A percentile compares a stretch with the other conserved stretches of the same genome.
phyloP scores from a whole-genome alignment of 108 stramenopile genomes.

The Nannochloropsis gaditana region DNA sequence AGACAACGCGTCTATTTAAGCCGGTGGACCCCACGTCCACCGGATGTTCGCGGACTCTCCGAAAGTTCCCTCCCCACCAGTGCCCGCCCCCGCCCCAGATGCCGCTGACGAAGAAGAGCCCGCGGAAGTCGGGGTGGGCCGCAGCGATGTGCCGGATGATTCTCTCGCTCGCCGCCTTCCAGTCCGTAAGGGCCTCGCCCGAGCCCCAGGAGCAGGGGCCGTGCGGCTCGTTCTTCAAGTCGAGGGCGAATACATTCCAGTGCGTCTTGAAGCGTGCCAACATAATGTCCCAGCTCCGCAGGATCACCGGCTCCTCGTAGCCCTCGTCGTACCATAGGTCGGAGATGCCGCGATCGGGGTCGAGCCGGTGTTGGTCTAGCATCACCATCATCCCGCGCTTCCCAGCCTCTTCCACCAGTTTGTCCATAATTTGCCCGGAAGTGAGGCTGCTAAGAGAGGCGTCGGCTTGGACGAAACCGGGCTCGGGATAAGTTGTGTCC shows the following conservation, averaged over 20 bases:
- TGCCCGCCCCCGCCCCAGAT: background rate
- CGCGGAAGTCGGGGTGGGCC: background rate
- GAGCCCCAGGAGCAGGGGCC: background rate
- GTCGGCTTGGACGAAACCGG: background rate
- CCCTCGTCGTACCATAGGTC: background rate
- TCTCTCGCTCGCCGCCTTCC: conserved; percentile 16
- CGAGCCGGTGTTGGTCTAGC: background rate
- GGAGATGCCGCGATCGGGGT: background rate
- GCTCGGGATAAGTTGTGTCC: background rate
- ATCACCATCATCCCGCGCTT: background rate
- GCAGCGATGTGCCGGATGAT: background rate
- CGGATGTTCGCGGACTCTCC: background rate
- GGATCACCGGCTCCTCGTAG: background rate
- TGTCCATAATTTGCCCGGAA: background rate
- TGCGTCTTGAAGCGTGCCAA: background rate
- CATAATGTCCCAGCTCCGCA: background rate
- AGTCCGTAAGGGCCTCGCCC: background rate
- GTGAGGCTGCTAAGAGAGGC: background rate
- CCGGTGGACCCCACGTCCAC: background rate
- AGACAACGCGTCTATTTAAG: background rate
- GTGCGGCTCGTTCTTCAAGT: conserved; percentile 14
- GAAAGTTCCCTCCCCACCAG: background rate
- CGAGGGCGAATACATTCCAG: background rate
- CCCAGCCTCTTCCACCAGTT: background rate
- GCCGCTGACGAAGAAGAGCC: background rate